Conservation (phyloP, 176 grass and related monocot species). For the Phyllostachys edulis region DNA sequence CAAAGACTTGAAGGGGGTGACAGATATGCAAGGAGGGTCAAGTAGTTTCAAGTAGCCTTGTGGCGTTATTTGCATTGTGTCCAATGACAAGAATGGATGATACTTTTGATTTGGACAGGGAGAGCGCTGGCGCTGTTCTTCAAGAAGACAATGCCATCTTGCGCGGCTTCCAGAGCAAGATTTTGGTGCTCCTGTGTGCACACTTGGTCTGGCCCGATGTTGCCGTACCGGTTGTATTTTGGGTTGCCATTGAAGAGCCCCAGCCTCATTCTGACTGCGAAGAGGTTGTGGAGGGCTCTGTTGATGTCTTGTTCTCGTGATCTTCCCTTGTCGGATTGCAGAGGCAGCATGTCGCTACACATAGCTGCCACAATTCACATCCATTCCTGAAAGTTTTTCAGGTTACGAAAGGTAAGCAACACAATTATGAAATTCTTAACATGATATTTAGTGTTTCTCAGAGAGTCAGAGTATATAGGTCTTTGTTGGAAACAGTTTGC, state of each 20-base stretch:
- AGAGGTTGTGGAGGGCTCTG: slow-evolving; percentile 81
- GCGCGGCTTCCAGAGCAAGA: slow-evolving; percentile 70
- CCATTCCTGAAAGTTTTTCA: slow-evolving; percentile 75
- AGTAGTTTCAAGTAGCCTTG: slow-evolving; percentile 68
- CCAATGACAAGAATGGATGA: slow-evolving; percentile 78
- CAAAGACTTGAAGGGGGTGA: slow-evolving; percentile 57
- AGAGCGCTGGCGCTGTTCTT: slow-evolving; percentile 68
- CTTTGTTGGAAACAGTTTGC: not conserved
- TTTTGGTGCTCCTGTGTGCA: slow-evolving; percentile 78
- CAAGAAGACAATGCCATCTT: slow-evolving; percentile 79
- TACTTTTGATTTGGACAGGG: slow-evolving; percentile 51
- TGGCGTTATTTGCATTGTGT: slow-evolving; percentile 58
- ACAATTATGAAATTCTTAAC: not conserved
- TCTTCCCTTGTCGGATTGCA: slow-evolving; percentile 69
- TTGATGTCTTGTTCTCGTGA: slow-evolving; percentile 77
- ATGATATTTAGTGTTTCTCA: not conserved
- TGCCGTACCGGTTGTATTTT: slow-evolving; percentile 49
- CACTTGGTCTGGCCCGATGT: slow-evolving; percentile 65
- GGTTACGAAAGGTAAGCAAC: not conserved
- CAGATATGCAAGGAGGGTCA: slow-evolving; percentile 65
- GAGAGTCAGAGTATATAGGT: not conserved
- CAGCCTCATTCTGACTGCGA: slow-evolving; percentile 69
- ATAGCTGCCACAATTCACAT: slow-evolving; percentile 83
- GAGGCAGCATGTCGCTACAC: slow-evolving; percentile 63
- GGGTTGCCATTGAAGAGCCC: slow-evolving; percentile 85